These are phyloP conservation scores for Magnolia officinalis DNA, from an alignment of 164 flowering plant genomes.

Conservation along the genomic window DNA sequence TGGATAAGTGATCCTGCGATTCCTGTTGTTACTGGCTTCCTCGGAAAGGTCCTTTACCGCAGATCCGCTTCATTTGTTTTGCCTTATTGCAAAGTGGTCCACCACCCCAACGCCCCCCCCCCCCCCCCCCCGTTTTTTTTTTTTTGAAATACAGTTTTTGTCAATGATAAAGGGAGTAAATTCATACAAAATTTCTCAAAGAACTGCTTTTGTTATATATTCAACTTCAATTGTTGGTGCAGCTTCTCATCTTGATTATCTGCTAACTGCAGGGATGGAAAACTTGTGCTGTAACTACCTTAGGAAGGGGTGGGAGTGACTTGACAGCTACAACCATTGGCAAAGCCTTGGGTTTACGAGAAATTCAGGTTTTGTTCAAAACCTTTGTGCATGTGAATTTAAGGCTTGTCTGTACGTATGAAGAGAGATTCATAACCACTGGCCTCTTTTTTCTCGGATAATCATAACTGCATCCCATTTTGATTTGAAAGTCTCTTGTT, in stretches of 20 bases:
- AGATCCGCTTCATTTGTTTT: neutral
- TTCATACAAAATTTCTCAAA: neutral
- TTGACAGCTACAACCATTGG: constrained; percentile 95
- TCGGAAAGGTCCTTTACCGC: constrained; percentile 68
- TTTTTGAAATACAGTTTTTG: neutral
- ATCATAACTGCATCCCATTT: too few relatives aligned
- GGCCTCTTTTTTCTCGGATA: too few relatives aligned
- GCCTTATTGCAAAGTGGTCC: neutral
- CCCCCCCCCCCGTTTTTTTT: neutral
- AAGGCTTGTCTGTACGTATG: neutral
- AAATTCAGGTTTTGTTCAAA: constrained; percentile 63
- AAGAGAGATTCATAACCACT: too few relatives aligned
- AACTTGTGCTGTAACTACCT: constrained; percentile 79
- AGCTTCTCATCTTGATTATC: neutral
- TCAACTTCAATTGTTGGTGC: neutral
- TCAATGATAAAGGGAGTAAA: neutral
- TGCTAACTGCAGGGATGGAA: constrained; percentile 62
- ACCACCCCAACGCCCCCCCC: too few relatives aligned
- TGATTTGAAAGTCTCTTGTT: too few relatives aligned
- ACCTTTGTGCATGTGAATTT: neutral
- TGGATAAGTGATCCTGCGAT: constrained; percentile 84
- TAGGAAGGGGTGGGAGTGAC: constrained; percentile 97
- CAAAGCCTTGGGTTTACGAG: constrained; percentile 78
- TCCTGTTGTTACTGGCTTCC: constrained; percentile 94
- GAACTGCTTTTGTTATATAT: neutral